Evolutionary conservation across 2,329 filamentous ascomycete species (phyloP), one percentile per base, ranked within the genome.

Genomic region (Leptographium galeiforme): DNA sequence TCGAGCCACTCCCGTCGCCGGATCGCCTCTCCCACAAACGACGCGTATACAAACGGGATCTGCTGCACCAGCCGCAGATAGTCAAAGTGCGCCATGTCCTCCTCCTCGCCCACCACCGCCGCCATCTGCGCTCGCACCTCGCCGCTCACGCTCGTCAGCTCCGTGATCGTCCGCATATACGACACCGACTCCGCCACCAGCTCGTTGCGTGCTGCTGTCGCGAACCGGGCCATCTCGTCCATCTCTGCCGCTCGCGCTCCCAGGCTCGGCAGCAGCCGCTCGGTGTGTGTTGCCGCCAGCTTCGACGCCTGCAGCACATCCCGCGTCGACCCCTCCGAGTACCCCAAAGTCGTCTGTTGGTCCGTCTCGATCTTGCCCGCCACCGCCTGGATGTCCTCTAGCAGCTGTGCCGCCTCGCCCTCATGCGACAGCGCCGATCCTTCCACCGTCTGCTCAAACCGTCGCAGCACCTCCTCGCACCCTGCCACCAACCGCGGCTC

Each of bases 1-100:
- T 95, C 88, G 13, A 80, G 81, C 90, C 93, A 98, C 68, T 96
- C 90, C 38, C 83, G 83, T 25, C 93, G 83, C 54, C 87, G 81
- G 43, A 96, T 81, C 16, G 89, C 85, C 68, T 98, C 93, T 4
- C 88, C 79, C 19, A 95, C 72, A 55, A 95, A 86, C 2, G 89
- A 90, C 0, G 90, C 90, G 65, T 97, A 98, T 61, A 95, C 82
- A 54, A 85, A 84, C 0, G 93, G 93, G 34, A 97, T 77, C 57
- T 90, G 82, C 45, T 90, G 84, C 39, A 96, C 84, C 25, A 88
- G 74, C 18, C 84, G 82, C 25, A 98, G 74, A 43, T 87, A 79
- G 57, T 95, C 85, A 64, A 96, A 90, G 0, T 86, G 84, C 36
- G 87, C 81, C 63, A 86, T 76, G 47, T 87, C 86, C 56, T 93